Base-by-base conservation (phyloP, 495 filamentous ascomycete species). In the Schizothecium vesticola region DNA sequence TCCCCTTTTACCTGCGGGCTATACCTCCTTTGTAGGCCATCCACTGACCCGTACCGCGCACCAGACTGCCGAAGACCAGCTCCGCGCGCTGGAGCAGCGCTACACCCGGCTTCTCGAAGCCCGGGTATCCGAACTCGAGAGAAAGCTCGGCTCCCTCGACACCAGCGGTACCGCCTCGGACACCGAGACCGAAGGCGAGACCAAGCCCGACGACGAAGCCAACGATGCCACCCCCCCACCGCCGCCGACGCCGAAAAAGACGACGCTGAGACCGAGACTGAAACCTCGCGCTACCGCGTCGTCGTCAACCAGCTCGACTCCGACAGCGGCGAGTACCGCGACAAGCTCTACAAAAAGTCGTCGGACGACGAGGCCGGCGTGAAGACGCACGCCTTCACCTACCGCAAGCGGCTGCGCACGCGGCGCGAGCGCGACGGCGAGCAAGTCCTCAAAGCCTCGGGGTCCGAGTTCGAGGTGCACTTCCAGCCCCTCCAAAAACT, bases 271-370 rank as follows among this genome's bases (percentile, higher is more conserved):
- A 10, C 63, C 12, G 43, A 64, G 3, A 29, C 21, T n/a, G 26
- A 66, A 31, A 66, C 64, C 28, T 66, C 64, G 11, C 64, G 64
- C 12, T 60, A 66, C 57, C 57, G 56, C 22, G 64, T 66, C 21
- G 64, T 66, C 26, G 12, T 66, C 56, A 66, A 66, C 56, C 56
- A 21, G 13, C 64, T 66, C n/a, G 64, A 66, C 56, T 22, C 28
- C 19, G 64, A 60, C 56, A 66, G 56, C 21, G 64, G 64, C 56
- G 64, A 66, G 36, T 66, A 66, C 64, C 59, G 36, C 6, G 64
- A 66, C 64, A 66, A 60, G 64, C 64, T 66, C 2, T 59, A 56
- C 56, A 59, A 59, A 4, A 43, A 25, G 1, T 12, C 56, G 3
- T n/a, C 33, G n/a, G n/a, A n/a, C 11, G 64, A 66, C n/a, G 21